These are phyloP conservation scores for Arthrobotrys iridis DNA, from an alignment of 2,329 filamentous ascomycete genomes.

Conservation along the genomic window DNA sequence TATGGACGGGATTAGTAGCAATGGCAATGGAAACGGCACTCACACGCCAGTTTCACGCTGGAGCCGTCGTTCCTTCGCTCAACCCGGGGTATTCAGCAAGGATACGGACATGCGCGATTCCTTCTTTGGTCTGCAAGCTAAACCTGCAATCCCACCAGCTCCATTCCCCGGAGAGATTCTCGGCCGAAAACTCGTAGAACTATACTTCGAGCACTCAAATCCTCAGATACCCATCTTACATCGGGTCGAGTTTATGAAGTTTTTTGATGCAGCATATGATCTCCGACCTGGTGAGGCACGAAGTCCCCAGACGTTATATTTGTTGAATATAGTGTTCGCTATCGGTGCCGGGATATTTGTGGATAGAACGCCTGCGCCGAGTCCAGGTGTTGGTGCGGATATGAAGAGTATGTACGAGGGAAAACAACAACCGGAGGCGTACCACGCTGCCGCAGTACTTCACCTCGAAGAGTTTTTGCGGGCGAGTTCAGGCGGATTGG, in stretches of 20 bases:
- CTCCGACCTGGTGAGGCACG: constrained; percentile 69
- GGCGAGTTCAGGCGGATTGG: constrained; percentile 83
- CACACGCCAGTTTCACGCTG: constrained; percentile 63
- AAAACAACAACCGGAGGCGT: constrained; percentile 83
- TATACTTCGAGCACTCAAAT: constrained; percentile 97
- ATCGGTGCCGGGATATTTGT: constrained; percentile 95
- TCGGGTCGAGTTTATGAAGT: constrained; percentile 84
- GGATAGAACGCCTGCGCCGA: constrained; percentile 63
- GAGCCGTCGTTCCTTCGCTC: constrained; percentile 60
- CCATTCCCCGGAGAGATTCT: constrained; percentile 82
- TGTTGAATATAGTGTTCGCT: constrained; percentile 96
- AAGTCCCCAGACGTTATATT: constrained; percentile 76
- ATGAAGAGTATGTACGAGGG: constrained; percentile 29
- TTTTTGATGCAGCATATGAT: constrained; percentile 82
- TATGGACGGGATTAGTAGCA: constrained; percentile 29
- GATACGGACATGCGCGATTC: constrained; percentile 91
- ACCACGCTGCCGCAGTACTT: constrained; percentile 92
- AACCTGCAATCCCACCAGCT: constrained; percentile 84
- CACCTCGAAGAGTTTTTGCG: constrained; percentile 87
- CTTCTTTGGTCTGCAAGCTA: constrained; percentile 95
- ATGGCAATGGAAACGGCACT: constrained; percentile 18
- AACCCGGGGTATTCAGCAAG: constrained; percentile 61
- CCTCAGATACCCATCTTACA: constrained; percentile 95
- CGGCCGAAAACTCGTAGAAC: constrained; percentile 75
- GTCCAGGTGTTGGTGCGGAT: constrained; percentile 45